phyloP scores from a whole-genome alignment of 306 rosid genomes.

The Adenanthera pavonina region DNA sequence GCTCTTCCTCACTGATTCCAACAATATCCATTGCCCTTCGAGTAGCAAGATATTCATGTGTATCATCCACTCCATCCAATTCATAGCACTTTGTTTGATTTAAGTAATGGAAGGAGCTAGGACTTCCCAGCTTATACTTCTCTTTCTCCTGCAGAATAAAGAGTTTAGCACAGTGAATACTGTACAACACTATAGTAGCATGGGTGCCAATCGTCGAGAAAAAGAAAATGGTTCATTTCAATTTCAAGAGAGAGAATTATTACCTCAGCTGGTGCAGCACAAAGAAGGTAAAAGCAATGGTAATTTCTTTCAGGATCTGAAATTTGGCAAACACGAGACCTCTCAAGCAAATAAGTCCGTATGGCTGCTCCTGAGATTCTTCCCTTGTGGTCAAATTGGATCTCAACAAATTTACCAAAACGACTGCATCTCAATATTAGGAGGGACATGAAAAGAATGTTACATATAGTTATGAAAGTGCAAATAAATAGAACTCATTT shows the following conservation, averaged over 20 bases:
- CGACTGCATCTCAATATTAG: conserved; percentile 81
- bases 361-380: conserved; percentile 99
- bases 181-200: conserved; percentile 14
- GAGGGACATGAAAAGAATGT: conserved; percentile 35
- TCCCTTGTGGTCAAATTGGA: conserved; percentile 98
- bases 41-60: conserved; percentile 90
- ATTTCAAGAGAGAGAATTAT: conserved; percentile 38
- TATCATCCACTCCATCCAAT: conserved; percentile 94
- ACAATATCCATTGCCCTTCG: conserved; percentile 99
- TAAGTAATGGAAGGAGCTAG: conserved; percentile 90
- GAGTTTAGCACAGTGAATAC: conserved; percentile 7
- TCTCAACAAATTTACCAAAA: conserved; percentile 98
- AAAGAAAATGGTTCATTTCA: conserved; percentile 35
- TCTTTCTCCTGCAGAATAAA: conserved; percentile 69
- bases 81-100: conserved; percentile 84
- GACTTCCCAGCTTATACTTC: conserved; percentile 83
- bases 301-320: conserved; percentile 98
- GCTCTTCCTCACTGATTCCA: conserved; percentile 98
- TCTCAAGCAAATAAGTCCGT: conserved; percentile 93
- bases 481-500: conserved; percentile 15
- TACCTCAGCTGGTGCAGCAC: conserved; percentile 98
- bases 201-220: neutral
- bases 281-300: conserved; percentile 99
- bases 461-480: conserved; percentile 28
- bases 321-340: conserved; percentile 98